Percentiles rank a stretch among this genome's conserved stretches.
Evolutionary conservation across 1,139 yeast species (phyloP).

Genomic region (Blastobotrys proliferans): DNA sequence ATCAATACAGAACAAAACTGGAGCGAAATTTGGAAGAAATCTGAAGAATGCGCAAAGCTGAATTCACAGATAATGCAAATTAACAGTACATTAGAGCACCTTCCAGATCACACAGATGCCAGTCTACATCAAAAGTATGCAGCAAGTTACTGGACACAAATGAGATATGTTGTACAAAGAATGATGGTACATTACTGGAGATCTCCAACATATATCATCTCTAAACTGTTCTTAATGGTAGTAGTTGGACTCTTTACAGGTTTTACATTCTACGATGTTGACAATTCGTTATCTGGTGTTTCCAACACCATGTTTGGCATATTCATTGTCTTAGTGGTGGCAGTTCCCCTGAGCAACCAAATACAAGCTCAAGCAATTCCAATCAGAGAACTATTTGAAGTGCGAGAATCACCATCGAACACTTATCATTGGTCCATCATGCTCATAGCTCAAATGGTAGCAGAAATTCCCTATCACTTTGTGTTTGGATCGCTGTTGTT

Average conservation of each 20-base stretch:
- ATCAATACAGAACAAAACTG: constrained; percentile 76
- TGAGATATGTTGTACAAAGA: constrained; percentile 35
- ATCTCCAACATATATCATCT: constrained; percentile 38
- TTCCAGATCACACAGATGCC: constrained; percentile 37
- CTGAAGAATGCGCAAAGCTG: constrained; percentile 58
- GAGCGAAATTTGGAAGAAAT: constrained; percentile 55
- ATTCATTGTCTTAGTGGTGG: constrained; percentile 47
- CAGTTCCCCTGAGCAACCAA: constrained; percentile 55
- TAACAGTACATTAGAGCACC: background rate
- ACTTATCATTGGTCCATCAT: constrained; percentile 63
- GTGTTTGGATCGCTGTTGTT: constrained; percentile 51
- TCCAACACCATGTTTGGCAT: constrained; percentile 50
- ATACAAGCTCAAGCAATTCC: constrained; percentile 54
- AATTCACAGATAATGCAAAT: constrained; percentile 43
- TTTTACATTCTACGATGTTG: constrained; percentile 51
- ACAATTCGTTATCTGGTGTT: constrained; percentile 46
- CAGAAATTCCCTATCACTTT: constrained; percentile 55
- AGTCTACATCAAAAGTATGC: constrained; percentile 32
- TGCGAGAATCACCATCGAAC: constrained; percentile 61
- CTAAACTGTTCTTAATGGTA: constrained; percentile 25
- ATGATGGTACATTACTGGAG: constrained; percentile 39
- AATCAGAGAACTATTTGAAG: constrained; percentile 55
- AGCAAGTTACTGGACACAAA: constrained; percentile 33
- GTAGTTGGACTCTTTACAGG: constrained; percentile 50
- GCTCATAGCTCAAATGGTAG: constrained; percentile 47